These are phyloP conservation scores for Inga leiocalycina DNA, from an alignment of 306 rosid genomes.

Conservation along the genomic window DNA sequence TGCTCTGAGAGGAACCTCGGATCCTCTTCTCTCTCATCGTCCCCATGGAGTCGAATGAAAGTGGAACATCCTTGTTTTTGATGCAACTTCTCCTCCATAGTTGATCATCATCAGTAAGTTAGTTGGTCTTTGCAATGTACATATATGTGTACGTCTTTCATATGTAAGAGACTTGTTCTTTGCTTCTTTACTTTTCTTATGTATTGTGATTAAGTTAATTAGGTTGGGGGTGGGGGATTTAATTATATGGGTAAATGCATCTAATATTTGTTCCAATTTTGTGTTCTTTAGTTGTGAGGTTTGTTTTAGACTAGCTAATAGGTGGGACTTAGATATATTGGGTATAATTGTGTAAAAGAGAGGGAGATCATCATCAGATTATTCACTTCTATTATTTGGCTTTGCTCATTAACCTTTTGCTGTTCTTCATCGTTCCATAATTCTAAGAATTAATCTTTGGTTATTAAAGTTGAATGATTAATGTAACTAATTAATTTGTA, in stretches of 20 bases:
- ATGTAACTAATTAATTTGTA: background rate
- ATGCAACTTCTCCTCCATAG: constrained; percentile 27
- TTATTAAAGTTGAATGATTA: background rate
- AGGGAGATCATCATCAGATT: constrained; percentile 33
- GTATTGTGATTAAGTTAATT: constrained; percentile 30
- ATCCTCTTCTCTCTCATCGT: constrained; percentile 59
- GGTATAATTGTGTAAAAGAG: constrained; percentile 60
- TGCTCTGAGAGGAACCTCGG: constrained; percentile 98
- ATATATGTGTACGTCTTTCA: constrained; percentile 41
- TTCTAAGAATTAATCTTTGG: constrained; percentile 12
- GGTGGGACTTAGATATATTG: constrained; percentile 27
- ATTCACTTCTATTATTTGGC: constrained; percentile 34
- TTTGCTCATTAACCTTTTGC: constrained; percentile 9
- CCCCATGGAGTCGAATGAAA: background rate
- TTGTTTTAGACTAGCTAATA: constrained; percentile 22
- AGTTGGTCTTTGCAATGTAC: constrained; percentile 34
- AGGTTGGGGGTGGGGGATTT: constrained; percentile 44
- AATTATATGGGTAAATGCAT: constrained; percentile 30
- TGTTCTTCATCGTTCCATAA: constrained; percentile 13
- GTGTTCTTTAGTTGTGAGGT: constrained; percentile 18
- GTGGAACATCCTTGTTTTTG: background rate
- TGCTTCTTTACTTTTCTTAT: background rate
- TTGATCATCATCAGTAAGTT: constrained; percentile 36
- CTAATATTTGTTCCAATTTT: constrained; percentile 39
- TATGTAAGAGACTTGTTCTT: constrained; percentile 14